phyloP scores from a whole-genome alignment of 2,329 filamentous ascomycete genomes.

The Paramyrothecium roridum region DNA sequence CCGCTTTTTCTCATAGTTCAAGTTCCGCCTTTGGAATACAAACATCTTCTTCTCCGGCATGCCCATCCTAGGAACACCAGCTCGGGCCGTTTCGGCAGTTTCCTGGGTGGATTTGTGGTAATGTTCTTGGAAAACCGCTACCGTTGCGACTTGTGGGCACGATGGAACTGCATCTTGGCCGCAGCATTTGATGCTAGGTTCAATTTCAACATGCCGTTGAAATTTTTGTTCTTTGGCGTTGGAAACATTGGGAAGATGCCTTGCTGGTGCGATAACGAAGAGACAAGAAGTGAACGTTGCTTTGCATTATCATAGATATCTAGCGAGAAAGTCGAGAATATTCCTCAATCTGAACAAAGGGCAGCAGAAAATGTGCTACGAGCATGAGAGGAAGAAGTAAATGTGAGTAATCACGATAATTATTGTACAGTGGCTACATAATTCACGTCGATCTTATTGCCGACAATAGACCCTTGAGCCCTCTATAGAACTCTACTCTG shows the following conservation, averaged over 20 bases:
- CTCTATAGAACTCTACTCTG: too few species aligned
- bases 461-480: too few species aligned
- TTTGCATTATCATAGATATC: slow-evolving; percentile 44
- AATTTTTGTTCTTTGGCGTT: slow-evolving; percentile 58
- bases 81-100: slow-evolving; percentile 54
- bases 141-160: slow-evolving; percentile 54
- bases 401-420: too few species aligned
- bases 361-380: too few species aligned
- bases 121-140: slow-evolving; percentile 58
- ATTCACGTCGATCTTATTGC: too few species aligned
- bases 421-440: too few species aligned
- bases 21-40: slow-evolving; percentile 56
- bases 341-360: too few species aligned
- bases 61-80: slow-evolving; percentile 60
- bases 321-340: too few species aligned
- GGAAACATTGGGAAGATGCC: slow-evolving; percentile 57
- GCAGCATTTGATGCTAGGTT: slow-evolving; percentile 62
- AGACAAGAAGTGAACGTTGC: slow-evolving; percentile 52
- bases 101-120: slow-evolving; percentile 58
- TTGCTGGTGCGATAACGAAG: slow-evolving; percentile 63
- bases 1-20: slow-evolving; percentile 46
- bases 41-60: slow-evolving; percentile 59
- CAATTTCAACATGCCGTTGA: slow-evolving; percentile 58
- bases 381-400: too few species aligned
- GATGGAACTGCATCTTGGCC: slow-evolving; percentile 59